These are phyloP conservation scores for Zygosaccharomyces pseudobailii DNA, from an alignment of 1,139 yeast genomes.

Conservation along the genomic window DNA sequence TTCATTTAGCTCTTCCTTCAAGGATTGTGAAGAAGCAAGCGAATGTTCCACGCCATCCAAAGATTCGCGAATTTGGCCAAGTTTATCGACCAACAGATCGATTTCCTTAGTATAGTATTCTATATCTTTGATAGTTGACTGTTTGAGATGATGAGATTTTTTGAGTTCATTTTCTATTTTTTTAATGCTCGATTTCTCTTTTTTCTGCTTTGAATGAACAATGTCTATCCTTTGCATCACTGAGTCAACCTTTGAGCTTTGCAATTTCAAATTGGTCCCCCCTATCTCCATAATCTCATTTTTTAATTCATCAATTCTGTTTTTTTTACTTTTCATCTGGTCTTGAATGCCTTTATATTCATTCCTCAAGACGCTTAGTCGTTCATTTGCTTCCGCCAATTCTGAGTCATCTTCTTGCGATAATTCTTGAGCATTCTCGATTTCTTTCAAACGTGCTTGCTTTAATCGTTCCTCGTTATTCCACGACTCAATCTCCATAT, in stretches of 20 bases:
- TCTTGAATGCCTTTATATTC: slow-evolving; percentile 41
- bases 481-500: slow-evolving; percentile 63
- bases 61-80: slow-evolving; percentile 23
- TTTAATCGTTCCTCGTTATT: slow-evolving; percentile 32
- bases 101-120: slow-evolving; percentile 47
- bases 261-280: slow-evolving; percentile 78
- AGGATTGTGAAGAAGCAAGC: slow-evolving; percentile 25
- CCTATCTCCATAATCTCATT: slow-evolving; percentile 87
- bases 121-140: slow-evolving; percentile 29
- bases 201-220: slow-evolving; percentile 53
- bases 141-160: slow-evolving; percentile 47
- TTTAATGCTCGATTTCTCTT: slow-evolving; percentile 54
- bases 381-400: slow-evolving; percentile 39
- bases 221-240: slow-evolving; percentile 64
- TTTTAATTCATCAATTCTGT: slow-evolving; percentile 55
- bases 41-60: slow-evolving; percentile 36
- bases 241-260: slow-evolving; percentile 78
- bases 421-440: slow-evolving; percentile 15
- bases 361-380: slow-evolving; percentile 12
- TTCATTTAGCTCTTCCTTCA: slow-evolving; percentile 27
- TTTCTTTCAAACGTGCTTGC: slow-evolving; percentile 32
- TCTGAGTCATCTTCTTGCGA: slow-evolving; percentile 35
- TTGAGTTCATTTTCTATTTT: slow-evolving; percentile 66
- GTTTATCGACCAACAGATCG: slow-evolving; percentile 47
- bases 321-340: slow-evolving; percentile 56